Base-by-base conservation (phyloP, 129 eudicot genomes). In the Apium graveolens region DNA sequence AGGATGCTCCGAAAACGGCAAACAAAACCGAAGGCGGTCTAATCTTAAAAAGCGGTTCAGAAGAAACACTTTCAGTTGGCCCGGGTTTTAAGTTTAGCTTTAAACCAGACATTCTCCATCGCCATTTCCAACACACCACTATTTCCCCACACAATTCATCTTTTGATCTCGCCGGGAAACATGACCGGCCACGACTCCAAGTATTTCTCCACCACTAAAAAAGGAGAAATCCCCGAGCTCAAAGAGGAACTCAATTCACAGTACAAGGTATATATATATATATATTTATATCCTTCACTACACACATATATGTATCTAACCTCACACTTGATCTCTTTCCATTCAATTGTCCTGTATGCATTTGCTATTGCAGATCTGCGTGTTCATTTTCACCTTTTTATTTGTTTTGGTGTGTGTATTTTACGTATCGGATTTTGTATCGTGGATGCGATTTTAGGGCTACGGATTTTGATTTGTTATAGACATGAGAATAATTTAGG, bases 151-250 rank as follows among this genome's bases (percentile, higher is more conserved):
- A 60, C 68, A 60, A 24, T 57, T 57, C 31, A 7, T 57, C 66
- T 82, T 75, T 70, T 53, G 39, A 76, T 18, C 5, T 71, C 88
- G 81, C 60, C 82, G 81, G 75, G 21, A 45, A 72, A 75, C 66
- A 91, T 95, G 99, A 95, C 96, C 82, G 99, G 99, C 3, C 99
- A 95, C 86, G 97, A 95, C 86, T 95, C 99, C 16, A 95, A 92
- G 82, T 95, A 95, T 81, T 95, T 95, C 87, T 95, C 99, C 86
- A 90, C 97, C 9, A 95, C 99, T 68, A 95, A 95, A 70, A 95
- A 95, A 80, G 99, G 99, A 4, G 99, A 95, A 84, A 95, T 95
- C 81, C 99, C 97, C 13, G 96, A 95, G 89, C 97, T 95, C 72
- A 91, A 95, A 80, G 99, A 95, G 80, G 97, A 95, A 75, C 99